Conservation (phyloP, 768 basidiomycete species). For the Lyophyllum shimeji region DNA sequence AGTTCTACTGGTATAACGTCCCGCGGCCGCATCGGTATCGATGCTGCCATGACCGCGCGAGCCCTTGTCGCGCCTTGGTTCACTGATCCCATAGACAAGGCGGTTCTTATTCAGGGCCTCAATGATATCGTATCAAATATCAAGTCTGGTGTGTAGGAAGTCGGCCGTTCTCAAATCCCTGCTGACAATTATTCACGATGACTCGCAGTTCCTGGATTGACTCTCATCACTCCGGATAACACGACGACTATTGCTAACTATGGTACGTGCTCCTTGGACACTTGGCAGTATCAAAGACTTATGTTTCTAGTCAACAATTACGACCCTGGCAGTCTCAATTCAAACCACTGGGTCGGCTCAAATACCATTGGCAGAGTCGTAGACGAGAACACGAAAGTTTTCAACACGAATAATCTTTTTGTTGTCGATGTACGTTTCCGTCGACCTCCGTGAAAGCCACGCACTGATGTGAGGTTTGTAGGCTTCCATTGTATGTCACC, state of each 20-base stretch:
- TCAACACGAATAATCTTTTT: constrained; percentile 49
- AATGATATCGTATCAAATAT: constrained; percentile 47
- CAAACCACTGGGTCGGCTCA: constrained; percentile 67
- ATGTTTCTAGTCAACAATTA: constrained; percentile 38
- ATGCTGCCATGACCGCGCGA: constrained; percentile 46
- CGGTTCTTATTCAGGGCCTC: constrained; percentile 47
- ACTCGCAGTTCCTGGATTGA: constrained; percentile 44
- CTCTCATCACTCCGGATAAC: constrained; percentile 60
- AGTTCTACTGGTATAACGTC: constrained; percentile 61
- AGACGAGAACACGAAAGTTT: constrained; percentile 57
- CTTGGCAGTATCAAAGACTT: not conserved
- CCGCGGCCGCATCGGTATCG: constrained; percentile 61
- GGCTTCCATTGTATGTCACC: constrained; percentile 33
- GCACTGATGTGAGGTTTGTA: constrained; percentile 2
- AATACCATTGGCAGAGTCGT: constrained; percentile 52
- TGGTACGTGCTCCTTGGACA: constrained; percentile 28
- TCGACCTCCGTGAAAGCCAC: not conserved
- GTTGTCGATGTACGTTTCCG: constrained; percentile 45
- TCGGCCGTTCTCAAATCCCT: not conserved
- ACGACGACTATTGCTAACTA: constrained; percentile 53
- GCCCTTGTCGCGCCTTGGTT: constrained; percentile 59
- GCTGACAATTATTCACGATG: not conserved
- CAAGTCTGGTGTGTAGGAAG: constrained; percentile 34
- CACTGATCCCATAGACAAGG: constrained; percentile 55
- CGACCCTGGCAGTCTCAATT: constrained; percentile 32